These are phyloP conservation scores for Leishmania tropica DNA, from an alignment of 208 protist genomes.

Conservation along the genomic window DNA sequence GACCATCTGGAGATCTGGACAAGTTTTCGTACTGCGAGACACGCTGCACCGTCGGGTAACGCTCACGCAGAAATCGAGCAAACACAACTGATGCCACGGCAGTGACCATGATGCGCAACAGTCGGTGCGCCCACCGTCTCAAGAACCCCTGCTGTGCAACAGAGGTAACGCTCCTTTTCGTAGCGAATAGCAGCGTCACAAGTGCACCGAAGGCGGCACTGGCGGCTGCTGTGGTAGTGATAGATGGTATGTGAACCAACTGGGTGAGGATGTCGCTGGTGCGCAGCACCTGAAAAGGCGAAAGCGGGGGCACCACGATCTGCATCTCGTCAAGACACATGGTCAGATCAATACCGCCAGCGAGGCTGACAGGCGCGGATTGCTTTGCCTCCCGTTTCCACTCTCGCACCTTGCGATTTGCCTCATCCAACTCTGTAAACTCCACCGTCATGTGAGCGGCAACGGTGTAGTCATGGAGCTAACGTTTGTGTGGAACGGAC, in stretches of 20 bases:
- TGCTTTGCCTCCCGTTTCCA: slow-evolving; percentile 49
- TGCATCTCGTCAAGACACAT: slow-evolving; percentile 33
- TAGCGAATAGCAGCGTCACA: slow-evolving; percentile 23
- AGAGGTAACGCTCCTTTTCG: not conserved
- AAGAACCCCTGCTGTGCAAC: not conserved
- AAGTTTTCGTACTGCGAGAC: slow-evolving; percentile 49
- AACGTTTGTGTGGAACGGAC: not conserved
- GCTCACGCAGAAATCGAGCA: slow-evolving; percentile 34
- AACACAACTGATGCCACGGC: slow-evolving; percentile 10
- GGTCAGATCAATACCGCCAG: slow-evolving; percentile 43
- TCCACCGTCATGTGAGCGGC: not conserved
- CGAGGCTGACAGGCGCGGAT: slow-evolving; percentile 21
- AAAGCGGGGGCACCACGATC: not conserved
- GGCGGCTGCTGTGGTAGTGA: slow-evolving; percentile 33
- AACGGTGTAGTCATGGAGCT: not conserved
- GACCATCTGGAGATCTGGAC: slow-evolving; percentile 35
- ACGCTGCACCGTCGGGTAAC: slow-evolving; percentile 26
- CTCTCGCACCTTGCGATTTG: slow-evolving; percentile 40
- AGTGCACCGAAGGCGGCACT: slow-evolving; percentile 44
- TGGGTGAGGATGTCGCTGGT: slow-evolving; percentile 32
- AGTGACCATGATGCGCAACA: slow-evolving; percentile 13
- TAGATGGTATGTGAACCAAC: slow-evolving; percentile 45
- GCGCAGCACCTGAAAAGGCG: slow-evolving; percentile 39
- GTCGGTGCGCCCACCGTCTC: not conserved
- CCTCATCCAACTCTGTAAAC: slow-evolving; percentile 31